Conservation (phyloP, 306 rosid genomes). For the Cucurbita maxima region DNA sequence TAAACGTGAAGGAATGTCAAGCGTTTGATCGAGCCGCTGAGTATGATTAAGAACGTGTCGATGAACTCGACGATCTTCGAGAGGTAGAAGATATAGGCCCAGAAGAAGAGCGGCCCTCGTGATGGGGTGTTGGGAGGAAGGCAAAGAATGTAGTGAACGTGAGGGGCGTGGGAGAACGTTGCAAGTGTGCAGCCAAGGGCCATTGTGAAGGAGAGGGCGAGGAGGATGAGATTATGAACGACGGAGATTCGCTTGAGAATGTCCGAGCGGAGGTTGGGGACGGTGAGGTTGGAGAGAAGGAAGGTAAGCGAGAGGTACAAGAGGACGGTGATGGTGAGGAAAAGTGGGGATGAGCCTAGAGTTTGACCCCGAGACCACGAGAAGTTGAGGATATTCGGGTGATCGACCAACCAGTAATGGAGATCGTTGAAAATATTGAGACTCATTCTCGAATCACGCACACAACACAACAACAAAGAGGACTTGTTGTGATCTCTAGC, state of each 20-base stretch:
- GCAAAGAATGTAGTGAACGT: constrained; percentile 33
- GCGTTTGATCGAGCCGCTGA: constrained; percentile 35
- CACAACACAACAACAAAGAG: too few relatives aligned
- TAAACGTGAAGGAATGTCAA: constrained; percentile 84
- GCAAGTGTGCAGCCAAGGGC: constrained; percentile 36
- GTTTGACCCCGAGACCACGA: constrained; percentile 45
- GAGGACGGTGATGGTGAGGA: constrained; percentile 25
- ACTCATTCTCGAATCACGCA: not conserved
- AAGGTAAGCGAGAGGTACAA: constrained; percentile 42
- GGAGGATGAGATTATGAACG: constrained; percentile 52
- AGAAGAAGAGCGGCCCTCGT: constrained; percentile 71
- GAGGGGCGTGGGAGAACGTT: constrained; percentile 23
- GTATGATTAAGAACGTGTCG: constrained; percentile 61
- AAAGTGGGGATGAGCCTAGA: constrained; percentile 25
- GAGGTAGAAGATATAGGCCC: constrained; percentile 89
- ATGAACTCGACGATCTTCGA: constrained; percentile 62
- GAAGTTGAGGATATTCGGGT: constrained; percentile 49
- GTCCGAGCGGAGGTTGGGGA: constrained; percentile 3
- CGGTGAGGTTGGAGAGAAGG: constrained; percentile 15
- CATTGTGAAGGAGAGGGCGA: constrained; percentile 51
- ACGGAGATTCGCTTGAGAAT: constrained; percentile 36
- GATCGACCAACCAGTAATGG: constrained; percentile 41
- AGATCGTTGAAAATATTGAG: not conserved
- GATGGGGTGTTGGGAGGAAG: constrained; percentile 40
- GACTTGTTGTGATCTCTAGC: not conserved